Evolutionary conservation across 139 green algal species (phyloP), one percentile per base, ranked within the genome.

Genomic region (Auxenochlorella pyrenoidosa): DNA sequence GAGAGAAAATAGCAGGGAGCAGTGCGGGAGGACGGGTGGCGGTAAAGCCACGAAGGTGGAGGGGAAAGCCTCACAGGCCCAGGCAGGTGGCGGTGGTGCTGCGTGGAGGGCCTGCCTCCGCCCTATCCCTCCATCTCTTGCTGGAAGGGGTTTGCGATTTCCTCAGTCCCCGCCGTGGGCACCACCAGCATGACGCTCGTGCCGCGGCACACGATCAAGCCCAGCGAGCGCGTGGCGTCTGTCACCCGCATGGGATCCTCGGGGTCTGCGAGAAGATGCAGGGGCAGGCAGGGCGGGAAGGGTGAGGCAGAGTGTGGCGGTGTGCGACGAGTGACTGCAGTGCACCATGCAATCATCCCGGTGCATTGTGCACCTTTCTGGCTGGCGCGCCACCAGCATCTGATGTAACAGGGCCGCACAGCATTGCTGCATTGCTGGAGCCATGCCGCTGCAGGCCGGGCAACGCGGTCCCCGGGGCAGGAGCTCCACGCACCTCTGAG

Each of bases 101-200:
- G 26, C 32, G 19, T 73, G 24, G 73, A 0, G 26, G 24, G 47
- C 75, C 41, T 6, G 30, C 34, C n/a, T 2, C 6, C 10, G 40
- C 40, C 26, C 65, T 44, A 86, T 26, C 15, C 83, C 83, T 73
- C 83, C n/a, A 86, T 83, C 58, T 83, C 78, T 47, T 93, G 71
- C 71, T 91, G 75, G 86, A 98, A 98, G 58, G 95, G 95, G 87
- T 98, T 98, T 16, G 92, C 95, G 58, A 99, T 98, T 85, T 98
- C 94, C 89, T 98, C 94, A 47, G 94, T 96, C 32, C 97, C 97
- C 8, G 92, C 81, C 3, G 94, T 96, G 2, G 96, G 97, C 16
- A 96, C 93, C 1, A 99, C 96, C 54, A 98, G 86, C 93, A 98
- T 99, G 0, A 99, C 97, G 24, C 95, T 94, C 32, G 97, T 99